These are phyloP conservation scores for Canavalia gladiata DNA, from an alignment of 306 rosid genomes.

Conservation along the genomic window DNA sequence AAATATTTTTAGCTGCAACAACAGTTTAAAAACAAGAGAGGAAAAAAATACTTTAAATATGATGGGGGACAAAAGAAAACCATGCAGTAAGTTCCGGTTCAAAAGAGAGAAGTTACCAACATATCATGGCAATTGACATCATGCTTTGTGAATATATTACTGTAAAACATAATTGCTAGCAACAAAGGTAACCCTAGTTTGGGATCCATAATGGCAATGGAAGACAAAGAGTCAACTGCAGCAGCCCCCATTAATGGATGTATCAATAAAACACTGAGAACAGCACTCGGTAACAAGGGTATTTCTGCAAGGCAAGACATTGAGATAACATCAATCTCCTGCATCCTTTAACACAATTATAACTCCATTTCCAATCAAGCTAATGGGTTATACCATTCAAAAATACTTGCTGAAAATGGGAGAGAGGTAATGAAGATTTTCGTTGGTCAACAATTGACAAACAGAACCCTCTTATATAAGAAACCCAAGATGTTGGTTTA, in stretches of 20 bases:
- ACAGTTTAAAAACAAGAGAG: constrained; percentile 44
- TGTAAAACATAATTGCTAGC: constrained; percentile 79
- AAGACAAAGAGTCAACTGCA: constrained; percentile 74
- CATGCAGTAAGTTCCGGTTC: constrained; percentile 33
- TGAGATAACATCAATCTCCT: constrained; percentile 42
- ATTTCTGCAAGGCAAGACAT: constrained; percentile 64
- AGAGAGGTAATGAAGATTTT: constrained; percentile 67
- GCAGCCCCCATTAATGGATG: constrained; percentile 68
- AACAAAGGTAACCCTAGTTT: constrained; percentile 83
- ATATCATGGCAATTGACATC: constrained; percentile 63
- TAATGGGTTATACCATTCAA: constrained; percentile 63
- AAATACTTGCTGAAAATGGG: constrained; percentile 70
- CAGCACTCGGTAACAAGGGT: constrained; percentile 72
- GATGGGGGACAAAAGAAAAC: constrained; percentile 36
- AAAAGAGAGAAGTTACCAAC: constrained; percentile 69
- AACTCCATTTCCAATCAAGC: constrained; percentile 31
- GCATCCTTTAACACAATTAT: constrained; percentile 46
- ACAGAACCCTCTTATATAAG: constrained; percentile 70
- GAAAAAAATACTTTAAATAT: constrained; percentile 32
- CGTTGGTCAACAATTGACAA: constrained; percentile 67
- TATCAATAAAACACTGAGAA: constrained; percentile 74
- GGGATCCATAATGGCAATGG: constrained; percentile 83
- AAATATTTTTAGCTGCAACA: constrained; percentile 79
- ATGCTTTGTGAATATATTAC: constrained; percentile 74
- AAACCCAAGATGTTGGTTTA: constrained; percentile 69